Evolutionary conservation across 169 alveolate genomes (phyloP).

Genomic region (Plasmodium knowlesi): DNA sequence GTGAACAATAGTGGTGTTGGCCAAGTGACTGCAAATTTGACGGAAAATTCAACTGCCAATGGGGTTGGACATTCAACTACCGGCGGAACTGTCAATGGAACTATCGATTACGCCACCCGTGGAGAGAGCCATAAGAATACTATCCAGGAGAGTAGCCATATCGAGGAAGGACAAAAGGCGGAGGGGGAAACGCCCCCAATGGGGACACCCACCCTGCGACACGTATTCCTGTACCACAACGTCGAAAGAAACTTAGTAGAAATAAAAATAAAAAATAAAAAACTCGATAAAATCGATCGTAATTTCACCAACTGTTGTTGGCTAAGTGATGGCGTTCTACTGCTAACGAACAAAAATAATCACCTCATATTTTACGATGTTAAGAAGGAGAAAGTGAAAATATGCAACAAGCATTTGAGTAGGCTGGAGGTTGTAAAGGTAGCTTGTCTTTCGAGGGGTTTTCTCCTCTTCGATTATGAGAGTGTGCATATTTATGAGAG

Average conservation of each 20-base stretch:
- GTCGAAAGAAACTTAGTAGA: constrained; percentile 43
- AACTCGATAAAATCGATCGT: constrained; percentile 51
- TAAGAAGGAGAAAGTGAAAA: constrained; percentile 57
- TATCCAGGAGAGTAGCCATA: not conserved
- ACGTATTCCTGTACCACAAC: constrained; percentile 49
- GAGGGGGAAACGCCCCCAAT: not conserved
- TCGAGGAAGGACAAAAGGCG: not conserved
- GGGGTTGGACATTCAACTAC: not conserved
- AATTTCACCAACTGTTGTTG: constrained; percentile 49
- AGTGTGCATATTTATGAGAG: constrained; percentile 47
- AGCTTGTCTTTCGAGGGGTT: constrained; percentile 19
- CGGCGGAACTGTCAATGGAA: too few relatives aligned
- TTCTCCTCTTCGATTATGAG: constrained; percentile 29
- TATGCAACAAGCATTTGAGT: constrained; percentile 44
- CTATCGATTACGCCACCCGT: not conserved
- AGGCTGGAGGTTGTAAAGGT: constrained; percentile 16
- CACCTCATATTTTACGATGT: constrained; percentile 60
- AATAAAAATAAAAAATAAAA: constrained; percentile 60
- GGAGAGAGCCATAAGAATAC: not conserved
- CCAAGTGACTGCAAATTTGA: not conserved
- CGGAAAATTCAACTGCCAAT: not conserved
- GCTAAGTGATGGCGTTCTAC: constrained; percentile 56
- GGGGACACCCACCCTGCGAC: not conserved
- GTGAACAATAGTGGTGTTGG: not conserved
- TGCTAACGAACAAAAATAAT: constrained; percentile 46